Base-by-base conservation (phyloP, 2,329 filamentous ascomycete species). In the Colletotrichum truncatum region DNA sequence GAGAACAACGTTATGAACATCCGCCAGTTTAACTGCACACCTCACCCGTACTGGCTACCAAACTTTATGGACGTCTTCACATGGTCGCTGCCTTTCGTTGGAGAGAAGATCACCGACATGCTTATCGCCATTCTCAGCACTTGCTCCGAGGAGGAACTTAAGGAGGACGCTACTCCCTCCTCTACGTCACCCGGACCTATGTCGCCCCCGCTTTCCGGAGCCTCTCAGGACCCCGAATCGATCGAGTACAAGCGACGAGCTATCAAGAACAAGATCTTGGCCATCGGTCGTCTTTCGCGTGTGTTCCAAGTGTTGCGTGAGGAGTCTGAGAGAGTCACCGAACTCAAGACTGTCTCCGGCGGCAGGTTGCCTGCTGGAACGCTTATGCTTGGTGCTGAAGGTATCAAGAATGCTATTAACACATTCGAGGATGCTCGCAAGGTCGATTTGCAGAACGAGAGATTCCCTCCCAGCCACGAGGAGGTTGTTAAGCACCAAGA, bases 1-100 rank as follows among this genome's bases (percentile, higher is more conserved):
- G 96, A 99, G 83, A 99, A 99, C 81, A 99, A 99, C 75, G 96
- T 99, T 67, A 99, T 99, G 96, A 99, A 99, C 84, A 99, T 99
- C 76, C 89, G 96, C 65, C 96, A 99, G 80, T 99, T 99, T 84
- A 99, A 99, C 85, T 99, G 95, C 87, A 98, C 96, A 21, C 96
- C 96, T 32, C 96, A 99, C 78, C 96, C 96, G 6, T 99, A 99
- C 85, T 99, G 96, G 96, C 88, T 99, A 51, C 96, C 96, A 59
- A 99, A 99, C 84, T 99, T 99, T 77, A 99, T 99, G 96, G 96
- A 99, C 75, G 96, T 99, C 68, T 99, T 99, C 77, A 99, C 96
- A n/a, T 99, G 96, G 96, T 99, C 96, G 32, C 85, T 99, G 66
- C 96, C 96, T 1, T 99, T 99, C 80, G 96, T 99, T 23, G 95